phyloP scores from a whole-genome alignment of 1,139 yeast genomes.

The Pichia sp. region DNA sequence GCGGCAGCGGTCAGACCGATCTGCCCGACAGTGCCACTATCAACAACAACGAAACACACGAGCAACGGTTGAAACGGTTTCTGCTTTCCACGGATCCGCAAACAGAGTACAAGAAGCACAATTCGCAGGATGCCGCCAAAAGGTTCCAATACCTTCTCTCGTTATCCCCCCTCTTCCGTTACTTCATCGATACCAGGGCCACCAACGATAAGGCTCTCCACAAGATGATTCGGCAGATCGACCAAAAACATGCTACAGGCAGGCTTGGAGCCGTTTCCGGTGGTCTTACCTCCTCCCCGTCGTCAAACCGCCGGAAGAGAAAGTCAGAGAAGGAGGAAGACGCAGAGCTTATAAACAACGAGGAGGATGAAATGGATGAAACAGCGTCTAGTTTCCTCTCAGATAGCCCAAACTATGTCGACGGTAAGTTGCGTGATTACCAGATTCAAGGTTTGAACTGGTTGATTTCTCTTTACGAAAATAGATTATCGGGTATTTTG shows the following conservation, averaged over 20 bases:
- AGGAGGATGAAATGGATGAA: conserved; percentile 57
- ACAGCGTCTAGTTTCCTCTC: conserved; percentile 60
- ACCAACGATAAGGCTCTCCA: conserved; percentile 66
- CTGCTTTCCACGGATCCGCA: conserved; percentile 50
- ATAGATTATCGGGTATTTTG: conserved; percentile 81
- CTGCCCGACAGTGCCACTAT: conserved; percentile 17
- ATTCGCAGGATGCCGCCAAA: conserved; percentile 61
- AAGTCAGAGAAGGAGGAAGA: conserved; percentile 91
- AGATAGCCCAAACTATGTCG: conserved; percentile 70
- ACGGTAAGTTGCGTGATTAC: conserved; percentile 73
- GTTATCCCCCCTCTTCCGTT: conserved; percentile 79
- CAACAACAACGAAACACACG: conserved; percentile 16
- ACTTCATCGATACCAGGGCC: conserved; percentile 80
- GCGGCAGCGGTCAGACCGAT: not conserved
- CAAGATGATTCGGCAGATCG: conserved; percentile 53
- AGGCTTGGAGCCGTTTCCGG: conserved; percentile 22
- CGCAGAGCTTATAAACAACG: conserved; percentile 78
- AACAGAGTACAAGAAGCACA: conserved; percentile 53
- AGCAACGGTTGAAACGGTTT: conserved; percentile 44
- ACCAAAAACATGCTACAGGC: conserved; percentile 37
- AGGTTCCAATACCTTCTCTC: conserved; percentile 81
- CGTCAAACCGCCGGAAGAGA: conserved; percentile 40
- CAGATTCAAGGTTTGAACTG: conserved; percentile 92
- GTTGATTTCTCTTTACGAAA: conserved; percentile 80
- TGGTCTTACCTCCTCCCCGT: conserved; percentile 22